A percentile compares a stretch with the other conserved stretches of the same genome.
Evolutionary conservation across 495 filamentous ascomycete species (phyloP).

Genomic region (Aspergillus homomorphus): DNA sequence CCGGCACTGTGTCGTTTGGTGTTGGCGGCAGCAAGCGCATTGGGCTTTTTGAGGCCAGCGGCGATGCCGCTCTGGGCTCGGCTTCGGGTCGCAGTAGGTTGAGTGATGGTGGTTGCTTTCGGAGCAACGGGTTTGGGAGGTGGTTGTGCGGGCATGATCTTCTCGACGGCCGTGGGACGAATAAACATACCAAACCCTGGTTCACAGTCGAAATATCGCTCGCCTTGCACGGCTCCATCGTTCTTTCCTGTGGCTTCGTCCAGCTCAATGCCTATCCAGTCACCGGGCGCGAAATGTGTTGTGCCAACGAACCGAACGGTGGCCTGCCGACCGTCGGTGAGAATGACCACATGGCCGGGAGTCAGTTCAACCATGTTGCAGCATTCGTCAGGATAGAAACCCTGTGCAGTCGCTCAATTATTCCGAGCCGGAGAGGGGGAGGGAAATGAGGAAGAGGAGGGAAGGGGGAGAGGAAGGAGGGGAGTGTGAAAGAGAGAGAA

Average conservation of each 20-base stretch:
- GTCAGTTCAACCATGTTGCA: conserved; percentile 37
- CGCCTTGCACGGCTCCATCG: conserved; percentile 84
- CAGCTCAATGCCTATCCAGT: conserved; percentile 91
- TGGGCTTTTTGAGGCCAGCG: conserved; percentile 34
- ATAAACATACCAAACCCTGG: conserved; percentile 87
- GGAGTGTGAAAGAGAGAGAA: background rate
- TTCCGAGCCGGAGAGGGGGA: background rate
- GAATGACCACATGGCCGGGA: conserved; percentile 59
- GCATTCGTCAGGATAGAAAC: conserved; percentile 7
- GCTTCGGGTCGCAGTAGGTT: conserved; percentile 25
- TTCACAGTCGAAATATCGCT: conserved; percentile 85
- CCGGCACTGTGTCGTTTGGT: conserved; percentile 65
- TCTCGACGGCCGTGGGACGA: conserved; percentile 56
- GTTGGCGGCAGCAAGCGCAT: conserved; percentile 46
- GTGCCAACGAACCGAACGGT: conserved; percentile 77
- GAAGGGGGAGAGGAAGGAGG: conserved; percentile 1
- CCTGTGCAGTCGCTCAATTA: conserved; percentile 12
- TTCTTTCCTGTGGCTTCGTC: conserved; percentile 86
- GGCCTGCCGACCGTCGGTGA: conserved; percentile 72
- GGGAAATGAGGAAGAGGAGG: conserved; percentile 6
- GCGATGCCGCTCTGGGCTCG: conserved; percentile 32
- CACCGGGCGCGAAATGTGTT: conserved; percentile 73
- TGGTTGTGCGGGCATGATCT: conserved; percentile 53
- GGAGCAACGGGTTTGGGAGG: conserved; percentile 14
- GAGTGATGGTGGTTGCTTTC: conserved; percentile 24